A percentile compares a stretch with the other conserved stretches of the same genome.
These are phyloP conservation scores for Chaetothyriales sp. DNA, from an alignment of 2,329 filamentous ascomycete species.

Conservation along the genomic window DNA sequence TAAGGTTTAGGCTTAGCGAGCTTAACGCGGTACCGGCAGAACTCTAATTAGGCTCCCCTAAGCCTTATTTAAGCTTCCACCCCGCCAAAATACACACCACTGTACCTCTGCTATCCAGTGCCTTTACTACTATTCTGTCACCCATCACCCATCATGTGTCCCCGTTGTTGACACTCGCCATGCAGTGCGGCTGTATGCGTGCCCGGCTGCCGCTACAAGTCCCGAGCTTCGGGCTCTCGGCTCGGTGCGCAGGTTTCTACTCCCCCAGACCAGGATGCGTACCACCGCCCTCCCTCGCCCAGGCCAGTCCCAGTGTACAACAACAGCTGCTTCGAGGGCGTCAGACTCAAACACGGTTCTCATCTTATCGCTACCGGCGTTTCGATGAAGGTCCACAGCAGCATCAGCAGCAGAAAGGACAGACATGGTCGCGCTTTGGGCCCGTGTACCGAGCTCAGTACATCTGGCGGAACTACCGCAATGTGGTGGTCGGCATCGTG, in stretches of 20 bases:
- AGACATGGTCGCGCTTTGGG: slow-evolving; percentile 14
- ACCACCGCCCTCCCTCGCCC: no score
- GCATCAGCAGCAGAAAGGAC: slow-evolving; percentile 1
- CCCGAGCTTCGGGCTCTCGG: neutral
- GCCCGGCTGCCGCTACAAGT: neutral
- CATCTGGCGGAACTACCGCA: slow-evolving; percentile 15
- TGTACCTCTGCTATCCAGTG: no score
- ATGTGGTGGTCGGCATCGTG: slow-evolving; percentile 22
- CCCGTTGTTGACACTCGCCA: neutral
- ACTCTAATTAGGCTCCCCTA: no score
- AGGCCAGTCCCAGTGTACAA: no score
- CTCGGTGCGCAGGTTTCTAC: neutral
- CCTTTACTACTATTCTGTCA: neutral
- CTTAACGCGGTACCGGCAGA: no score
- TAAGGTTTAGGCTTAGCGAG: no score
- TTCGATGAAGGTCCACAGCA: slow-evolving; percentile 6
- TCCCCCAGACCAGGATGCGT: neutral
- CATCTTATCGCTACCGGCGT: slow-evolving; percentile 6
- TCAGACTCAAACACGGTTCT: neutral
- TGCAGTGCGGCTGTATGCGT: neutral
- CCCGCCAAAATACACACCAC: no score
- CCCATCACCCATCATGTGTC: neutral
- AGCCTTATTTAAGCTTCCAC: no score
- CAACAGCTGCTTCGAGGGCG: neutral
- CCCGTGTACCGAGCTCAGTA: slow-evolving; percentile 13